Conservation (phyloP, 1,284 basidiomycete species). For the Sphaerobolus stellatus region DNA sequence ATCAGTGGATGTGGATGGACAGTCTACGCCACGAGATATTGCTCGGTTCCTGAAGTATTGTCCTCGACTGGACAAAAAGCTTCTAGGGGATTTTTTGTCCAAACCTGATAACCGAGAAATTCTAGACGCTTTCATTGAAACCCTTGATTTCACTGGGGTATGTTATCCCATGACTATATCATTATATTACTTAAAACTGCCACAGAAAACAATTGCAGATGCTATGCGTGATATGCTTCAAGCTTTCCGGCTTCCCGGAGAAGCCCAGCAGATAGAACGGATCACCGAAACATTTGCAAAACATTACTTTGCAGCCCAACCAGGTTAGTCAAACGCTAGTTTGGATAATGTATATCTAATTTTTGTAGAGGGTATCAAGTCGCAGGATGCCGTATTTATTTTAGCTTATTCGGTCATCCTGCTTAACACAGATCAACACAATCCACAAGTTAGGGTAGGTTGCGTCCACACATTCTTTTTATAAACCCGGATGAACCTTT, state of each 20-base stretch:
- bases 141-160: slow-evolving; percentile 79
- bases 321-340: slow-evolving; percentile 49
- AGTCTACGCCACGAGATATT: slow-evolving; percentile 59
- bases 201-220: slow-evolving; percentile 70
- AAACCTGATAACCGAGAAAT: slow-evolving; percentile 85
- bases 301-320: slow-evolving; percentile 82
- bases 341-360: neutral
- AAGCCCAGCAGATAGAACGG: slow-evolving; percentile 90
- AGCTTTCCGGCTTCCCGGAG: slow-evolving; percentile 92
- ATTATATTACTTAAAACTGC: neutral
- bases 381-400: slow-evolving; percentile 92
- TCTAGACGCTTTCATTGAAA: slow-evolving; percentile 82
- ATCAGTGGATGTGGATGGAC: slow-evolving; percentile 60
- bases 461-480: slow-evolving; percentile 1
- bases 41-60: slow-evolving; percentile 88
- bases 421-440: slow-evolving; percentile 98
- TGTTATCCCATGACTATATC: slow-evolving; percentile 2
- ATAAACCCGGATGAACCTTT: slow-evolving; percentile 15
- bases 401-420: slow-evolving; percentile 96
- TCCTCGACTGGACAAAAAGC: slow-evolving; percentile 87
- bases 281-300: slow-evolving; percentile 96
- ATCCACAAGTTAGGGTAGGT: slow-evolving; percentile 88
- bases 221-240: slow-evolving; percentile 95
- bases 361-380: slow-evolving; percentile 77
- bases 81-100: slow-evolving; percentile 93